These are phyloP conservation scores for Puya raimondii DNA, from an alignment of 176 grass and related monocot genomes.

Conservation along the genomic window DNA sequence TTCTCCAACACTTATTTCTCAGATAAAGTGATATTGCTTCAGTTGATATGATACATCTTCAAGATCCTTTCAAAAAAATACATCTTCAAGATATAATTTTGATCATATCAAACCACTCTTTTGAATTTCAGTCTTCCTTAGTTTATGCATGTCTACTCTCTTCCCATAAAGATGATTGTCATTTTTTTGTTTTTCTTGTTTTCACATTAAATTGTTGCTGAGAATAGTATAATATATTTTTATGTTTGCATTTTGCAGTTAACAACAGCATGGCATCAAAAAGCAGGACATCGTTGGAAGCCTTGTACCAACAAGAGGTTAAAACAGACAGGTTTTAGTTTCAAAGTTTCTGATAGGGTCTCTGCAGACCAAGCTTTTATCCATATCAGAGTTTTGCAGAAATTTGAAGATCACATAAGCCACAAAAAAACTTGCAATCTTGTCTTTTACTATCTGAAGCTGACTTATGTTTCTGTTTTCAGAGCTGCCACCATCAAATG, in stretches of 20 bases:
- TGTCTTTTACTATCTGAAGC: not conserved
- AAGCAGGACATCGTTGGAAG: conserved; percentile 44
- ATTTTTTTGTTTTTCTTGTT: not conserved
- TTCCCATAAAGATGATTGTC: too few species aligned
- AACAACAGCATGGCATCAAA: conserved; percentile 39
- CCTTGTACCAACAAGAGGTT: conserved; percentile 46
- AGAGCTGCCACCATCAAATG: conserved; percentile 78
- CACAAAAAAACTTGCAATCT: not conserved
- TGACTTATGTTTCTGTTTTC: conserved; percentile 23
- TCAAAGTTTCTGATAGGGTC: conserved; percentile 12
- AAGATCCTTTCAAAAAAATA: too few species aligned
- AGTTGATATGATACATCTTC: not conserved
- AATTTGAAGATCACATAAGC: conserved; percentile 13
- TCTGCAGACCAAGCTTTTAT: conserved; percentile 3
- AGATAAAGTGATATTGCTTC: too few species aligned
- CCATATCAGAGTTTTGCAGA: not conserved
- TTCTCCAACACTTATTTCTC: too few species aligned
- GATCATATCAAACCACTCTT: not conserved
- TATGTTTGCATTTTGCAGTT: conserved; percentile 36
- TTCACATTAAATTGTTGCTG: not conserved
- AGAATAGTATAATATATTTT: conserved; percentile 4
- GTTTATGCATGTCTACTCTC: not conserved
- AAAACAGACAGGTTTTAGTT: conserved; percentile 49
- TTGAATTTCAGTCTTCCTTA: not conserved
- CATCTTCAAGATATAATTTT: not conserved